Evolutionary conservation across 1,284 basidiomycete genomes (phyloP).

Genomic region (Papiliotrema fonsecae): DNA sequence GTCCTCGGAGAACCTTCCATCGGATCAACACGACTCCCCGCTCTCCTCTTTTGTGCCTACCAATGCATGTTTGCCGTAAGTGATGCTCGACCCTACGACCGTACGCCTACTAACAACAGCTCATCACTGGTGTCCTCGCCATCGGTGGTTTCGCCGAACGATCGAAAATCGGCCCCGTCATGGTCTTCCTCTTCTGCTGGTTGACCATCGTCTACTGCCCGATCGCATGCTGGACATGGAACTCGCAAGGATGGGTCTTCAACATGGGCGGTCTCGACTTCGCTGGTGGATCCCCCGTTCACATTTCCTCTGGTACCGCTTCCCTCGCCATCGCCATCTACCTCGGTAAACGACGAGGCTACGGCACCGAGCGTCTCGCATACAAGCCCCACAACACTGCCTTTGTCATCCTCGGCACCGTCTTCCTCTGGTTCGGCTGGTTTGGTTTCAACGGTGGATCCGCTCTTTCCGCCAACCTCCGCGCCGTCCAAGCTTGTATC

Average conservation of each 20-base stretch:
- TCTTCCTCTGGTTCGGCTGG: conserved; percentile 98
- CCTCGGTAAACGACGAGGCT: conserved; percentile 82
- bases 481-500: conserved; percentile 82
- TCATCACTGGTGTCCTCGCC: conserved; percentile 62
- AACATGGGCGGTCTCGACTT: conserved; percentile 79
- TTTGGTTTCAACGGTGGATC: conserved; percentile 85
- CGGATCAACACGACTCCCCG: conserved; percentile 67
- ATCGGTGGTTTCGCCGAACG: conserved; percentile 91
- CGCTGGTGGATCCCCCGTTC: conserved; percentile 93
- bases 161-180: conserved; percentile 74
- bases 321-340: conserved; percentile 88
- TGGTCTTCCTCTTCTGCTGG: conserved; percentile 90
- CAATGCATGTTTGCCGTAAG: conserved; percentile 48
- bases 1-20: conserved; percentile 70
- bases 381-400: conserved; percentile 67
- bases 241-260: conserved; percentile 77
- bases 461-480: conserved; percentile 67
- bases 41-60: conserved; percentile 78
- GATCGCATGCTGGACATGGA: conserved; percentile 95
- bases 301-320: conserved; percentile 84
- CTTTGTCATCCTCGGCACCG: conserved; percentile 87
- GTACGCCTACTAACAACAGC: conserved; percentile 11
- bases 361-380: conserved; percentile 83
- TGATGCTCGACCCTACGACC: background rate
- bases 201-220: conserved; percentile 89